Conservation (phyloP, 768 basidiomycete species). For the Sporobolomyces phaffii region DNA sequence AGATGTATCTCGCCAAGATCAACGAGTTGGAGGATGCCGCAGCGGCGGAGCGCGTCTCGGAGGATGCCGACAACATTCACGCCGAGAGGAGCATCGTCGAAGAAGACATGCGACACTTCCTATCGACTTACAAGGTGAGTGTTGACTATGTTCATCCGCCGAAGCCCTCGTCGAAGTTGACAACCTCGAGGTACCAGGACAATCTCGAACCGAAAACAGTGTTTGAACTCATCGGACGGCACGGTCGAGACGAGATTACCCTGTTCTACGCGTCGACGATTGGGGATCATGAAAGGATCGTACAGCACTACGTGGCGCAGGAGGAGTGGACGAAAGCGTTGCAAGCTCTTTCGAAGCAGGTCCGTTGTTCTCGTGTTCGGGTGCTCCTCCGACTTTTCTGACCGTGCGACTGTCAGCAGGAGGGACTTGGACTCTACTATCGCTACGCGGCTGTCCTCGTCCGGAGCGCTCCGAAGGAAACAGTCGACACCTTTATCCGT, state of each 20-base stretch:
- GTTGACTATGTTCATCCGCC: conserved; percentile 14
- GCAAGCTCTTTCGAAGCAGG: conserved; percentile 29
- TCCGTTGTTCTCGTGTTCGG: no score
- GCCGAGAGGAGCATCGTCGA: conserved; percentile 75
- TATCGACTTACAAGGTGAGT: conserved; percentile 88
- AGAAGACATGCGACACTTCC: conserved; percentile 86
- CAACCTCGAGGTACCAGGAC: conserved; percentile 51
- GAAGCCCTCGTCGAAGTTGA: background rate
- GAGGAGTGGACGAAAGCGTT: conserved; percentile 28
- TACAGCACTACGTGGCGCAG: conserved; percentile 85
- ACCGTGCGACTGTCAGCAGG: conserved; percentile 49
- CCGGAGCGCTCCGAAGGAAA: conserved; percentile 76
- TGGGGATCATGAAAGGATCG: conserved; percentile 74
- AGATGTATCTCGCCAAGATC: conserved; percentile 93
- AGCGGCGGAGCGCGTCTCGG: conserved; percentile 60
- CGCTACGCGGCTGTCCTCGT: conserved; percentile 83
- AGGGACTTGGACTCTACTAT: conserved; percentile 83
- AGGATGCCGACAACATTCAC: conserved; percentile 73
- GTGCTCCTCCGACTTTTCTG: background rate
- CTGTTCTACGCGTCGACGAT: conserved; percentile 77
- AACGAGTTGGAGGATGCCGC: conserved; percentile 92
- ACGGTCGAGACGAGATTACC: conserved; percentile 87
- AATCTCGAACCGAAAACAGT: conserved; percentile 78
- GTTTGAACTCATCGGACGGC: conserved; percentile 87
- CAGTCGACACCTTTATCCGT: conserved; percentile 86